Base-by-base conservation (phyloP, 108 stramenopile species). In the Cyclotella atomus region DNA sequence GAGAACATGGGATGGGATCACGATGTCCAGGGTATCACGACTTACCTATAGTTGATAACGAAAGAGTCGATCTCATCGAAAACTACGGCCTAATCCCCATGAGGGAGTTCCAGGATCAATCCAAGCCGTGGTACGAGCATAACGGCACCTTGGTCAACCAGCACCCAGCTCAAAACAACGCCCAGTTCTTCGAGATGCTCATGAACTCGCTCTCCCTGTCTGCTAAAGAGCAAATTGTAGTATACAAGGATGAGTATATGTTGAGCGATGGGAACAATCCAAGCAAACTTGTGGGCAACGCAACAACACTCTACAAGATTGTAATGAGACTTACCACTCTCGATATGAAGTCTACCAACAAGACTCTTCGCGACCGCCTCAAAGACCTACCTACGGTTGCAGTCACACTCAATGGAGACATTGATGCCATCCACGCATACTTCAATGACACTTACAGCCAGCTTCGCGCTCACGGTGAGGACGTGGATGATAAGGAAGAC, bases 301-400 rank as follows among this genome's bases (percentile, higher is more conserved):
- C 54, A 5, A 27, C 54, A 29, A 27, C 54, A 5, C 25, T 55
- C 3, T 55, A 55, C 54, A 55, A 55, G 25, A 27, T 55, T 15
- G 27, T 60, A 3, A 60, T 60, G 59, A 60, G 35, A 60, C 36
- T 35, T 38, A 60, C 59, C 59, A 60, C 59, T n/a, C n/a, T 60
- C 34, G 54, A 55, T 16, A 28, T 14, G 16, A 60, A 60, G 35
- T 60, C 59, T 20, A 60, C 59, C 59, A 60, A 60, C 59, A 60
- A 34, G 5, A 12, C 38, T 9, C 38, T 41, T 41, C 38, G 38
- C 12, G 38, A 41, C 7, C 9, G 9, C 38, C 7, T 41, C 38
- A 41, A 41, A 7, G 38, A 41, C 12, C 38, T 41, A 7, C 38
- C 38, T 9, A 12, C 7, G 38, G 7, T 9, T 41, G 38, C 38